Evolutionary conservation across 1,284 basidiomycete species (phyloP).

Genomic region (Ustilago crameri): DNA sequence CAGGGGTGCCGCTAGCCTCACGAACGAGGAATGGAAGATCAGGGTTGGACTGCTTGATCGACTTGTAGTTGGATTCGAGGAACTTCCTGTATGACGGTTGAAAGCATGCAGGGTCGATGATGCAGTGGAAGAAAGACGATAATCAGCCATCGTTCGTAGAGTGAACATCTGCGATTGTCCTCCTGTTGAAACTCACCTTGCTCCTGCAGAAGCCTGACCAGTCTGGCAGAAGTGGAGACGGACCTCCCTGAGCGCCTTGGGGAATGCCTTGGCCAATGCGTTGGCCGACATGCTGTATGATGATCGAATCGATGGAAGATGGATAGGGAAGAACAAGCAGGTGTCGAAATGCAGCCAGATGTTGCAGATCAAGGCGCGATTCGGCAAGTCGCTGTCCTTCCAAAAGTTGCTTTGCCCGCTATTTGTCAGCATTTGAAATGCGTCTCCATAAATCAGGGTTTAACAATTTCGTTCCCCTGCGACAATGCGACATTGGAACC

Average conservation of each 20-base stretch:
- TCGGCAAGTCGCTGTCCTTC: not conserved
- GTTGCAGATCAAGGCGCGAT: conserved; percentile 4
- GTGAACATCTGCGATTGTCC: not conserved
- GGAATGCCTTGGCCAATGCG: conserved; percentile 58
- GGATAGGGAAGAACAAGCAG: conserved; percentile 3
- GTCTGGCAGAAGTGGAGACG: conserved; percentile 66
- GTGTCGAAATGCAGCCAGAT: not conserved
- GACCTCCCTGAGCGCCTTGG: conserved; percentile 64
- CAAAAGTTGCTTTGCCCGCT: not conserved
- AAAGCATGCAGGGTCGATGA: too few species aligned
- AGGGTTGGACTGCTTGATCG: conserved; percentile 66
- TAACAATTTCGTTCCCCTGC: not conserved
- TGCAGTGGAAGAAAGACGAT: not conserved
- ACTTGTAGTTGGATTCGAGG: conserved; percentile 61
- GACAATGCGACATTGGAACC: conserved; percentile 6
- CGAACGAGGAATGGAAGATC: conserved; percentile 65
- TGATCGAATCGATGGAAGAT: conserved; percentile 11
- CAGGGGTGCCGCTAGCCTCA: conserved; percentile 63
- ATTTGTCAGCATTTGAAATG: conserved; percentile 36
- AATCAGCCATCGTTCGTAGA: conserved; percentile 4
- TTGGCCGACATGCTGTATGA: conserved; percentile 55
- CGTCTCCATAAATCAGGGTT: too few species aligned
- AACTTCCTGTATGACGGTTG: conserved; percentile 57
- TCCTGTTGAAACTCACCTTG: conserved; percentile 58
- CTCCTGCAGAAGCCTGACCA: conserved; percentile 61